Conservation (phyloP, 2,329 filamentous ascomycete genomes). For the Pseudogymnoascus sp. region DNA sequence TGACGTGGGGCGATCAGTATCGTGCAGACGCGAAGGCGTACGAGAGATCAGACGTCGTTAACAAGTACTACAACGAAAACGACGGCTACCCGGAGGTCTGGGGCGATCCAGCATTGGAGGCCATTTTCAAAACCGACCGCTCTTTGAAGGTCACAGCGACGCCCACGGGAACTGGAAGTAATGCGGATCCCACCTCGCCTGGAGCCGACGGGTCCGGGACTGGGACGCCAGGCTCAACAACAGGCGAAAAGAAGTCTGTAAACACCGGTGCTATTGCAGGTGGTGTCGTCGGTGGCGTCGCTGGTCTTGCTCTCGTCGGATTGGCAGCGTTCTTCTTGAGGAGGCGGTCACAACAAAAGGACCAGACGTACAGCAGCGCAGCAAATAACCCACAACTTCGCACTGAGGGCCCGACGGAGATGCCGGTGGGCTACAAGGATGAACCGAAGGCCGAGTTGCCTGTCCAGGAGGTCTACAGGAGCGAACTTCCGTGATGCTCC, state of each 20-base stretch:
- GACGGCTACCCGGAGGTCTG: background rate
- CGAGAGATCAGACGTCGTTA: slow-evolving; percentile 14
- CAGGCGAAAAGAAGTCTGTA: background rate
- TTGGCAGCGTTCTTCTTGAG: slow-evolving; percentile 17
- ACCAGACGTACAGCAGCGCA: background rate
- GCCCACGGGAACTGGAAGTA: background rate
- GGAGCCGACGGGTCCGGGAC: background rate
- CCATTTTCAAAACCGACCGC: slow-evolving; percentile 5
- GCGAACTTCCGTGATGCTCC: background rate
- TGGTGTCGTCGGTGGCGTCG: slow-evolving; percentile 19
- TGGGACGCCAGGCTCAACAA: background rate
- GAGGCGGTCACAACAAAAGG: background rate
- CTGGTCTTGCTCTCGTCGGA: slow-evolving; percentile 18
- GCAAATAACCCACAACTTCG: background rate
- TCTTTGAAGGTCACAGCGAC: background rate
- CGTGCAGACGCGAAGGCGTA: slow-evolving; percentile 12
- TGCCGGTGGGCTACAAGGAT: background rate
- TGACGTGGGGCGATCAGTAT: slow-evolving; percentile 15
- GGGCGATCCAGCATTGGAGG: background rate
- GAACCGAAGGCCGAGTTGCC: slow-evolving; percentile 3
- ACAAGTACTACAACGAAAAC: slow-evolving; percentile 14
- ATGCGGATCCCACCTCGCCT: background rate
- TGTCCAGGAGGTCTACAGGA: background rate
- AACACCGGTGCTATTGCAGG: slow-evolving; percentile 20
- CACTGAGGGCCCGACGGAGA: background rate